Evolutionary conservation across 495 filamentous ascomycete genomes (phyloP), one percentile per base, ranked within the genome.

Genomic region (Talaromyces adpressus): DNA sequence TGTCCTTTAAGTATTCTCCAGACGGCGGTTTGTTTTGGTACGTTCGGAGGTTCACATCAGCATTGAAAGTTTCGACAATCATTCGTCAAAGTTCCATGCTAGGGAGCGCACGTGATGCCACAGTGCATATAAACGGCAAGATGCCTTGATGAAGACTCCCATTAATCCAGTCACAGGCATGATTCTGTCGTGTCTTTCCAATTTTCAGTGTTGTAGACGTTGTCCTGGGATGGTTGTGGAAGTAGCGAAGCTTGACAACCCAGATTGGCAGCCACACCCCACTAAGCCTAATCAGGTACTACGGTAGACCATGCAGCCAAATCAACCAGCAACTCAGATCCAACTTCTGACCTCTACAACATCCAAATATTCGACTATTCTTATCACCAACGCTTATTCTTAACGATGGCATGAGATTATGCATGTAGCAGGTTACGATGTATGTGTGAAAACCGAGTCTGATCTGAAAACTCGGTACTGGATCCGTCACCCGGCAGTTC

Each of bases 1-100:
- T 36, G 32, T 36, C 32, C 32, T 36, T 3, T 12, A 1, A 36
- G 32, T 9, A 3, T 2, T 36, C 32, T 36, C 9, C 32, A 36
- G 32, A 12, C 11, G 32, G 3, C 11, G 32, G 32, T 12, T 12
- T 36, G 32, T 36, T 36, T 36, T 36, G 32, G 12, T 36, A 36
- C 32, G 32, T 36, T 3, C 32, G 32, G 11, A 36, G 61, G 58
- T 76, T 73, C 12, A 77, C 69, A 61, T 81, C 68, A 2, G 74
- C 75, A 25, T 65, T 60, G 52, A 69, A 74, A 27, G 66, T 71
- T 49, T 81, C 75, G 9, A 81, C 75, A 4, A 82, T 67, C 6
- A 79, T 53, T 47, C 72, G 68, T 23, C 81, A 66, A 0, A 80
- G 64, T 1, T 78, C 71, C 57, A 81, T 67, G 63, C 80, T 82